Percentiles rank a stretch among this genome's conserved stretches.
These are phyloP conservation scores for Lactarius sp. DNA, from an alignment of 768 basidiomycete genomes.

Conservation along the genomic window DNA sequence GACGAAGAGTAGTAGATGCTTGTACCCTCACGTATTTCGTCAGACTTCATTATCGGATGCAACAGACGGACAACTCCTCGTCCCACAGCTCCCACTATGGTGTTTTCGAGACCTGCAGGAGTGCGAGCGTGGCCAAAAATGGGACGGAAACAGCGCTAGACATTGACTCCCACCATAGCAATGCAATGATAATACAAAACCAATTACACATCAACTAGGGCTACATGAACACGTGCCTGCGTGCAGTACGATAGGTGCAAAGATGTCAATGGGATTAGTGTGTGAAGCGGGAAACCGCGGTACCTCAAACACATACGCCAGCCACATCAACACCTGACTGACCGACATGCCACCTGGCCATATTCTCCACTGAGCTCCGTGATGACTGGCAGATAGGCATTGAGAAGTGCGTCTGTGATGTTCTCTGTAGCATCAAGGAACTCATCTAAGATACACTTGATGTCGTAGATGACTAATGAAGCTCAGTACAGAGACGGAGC, in stretches of 20 bases:
- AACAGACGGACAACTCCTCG: neutral
- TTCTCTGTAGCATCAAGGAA: constrained; percentile 47
- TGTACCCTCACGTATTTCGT: neutral
- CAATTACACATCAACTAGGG: constrained; percentile 22
- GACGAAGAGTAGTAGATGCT: constrained; percentile 45
- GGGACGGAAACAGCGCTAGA: constrained; percentile 12
- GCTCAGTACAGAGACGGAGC: constrained; percentile 3
- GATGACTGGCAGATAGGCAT: constrained; percentile 39
- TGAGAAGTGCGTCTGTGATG: constrained; percentile 44
- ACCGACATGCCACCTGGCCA: constrained; percentile 26
- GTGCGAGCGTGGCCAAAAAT: neutral
- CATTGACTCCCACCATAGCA: constrained; percentile 24
- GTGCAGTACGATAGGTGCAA: constrained; percentile 31
- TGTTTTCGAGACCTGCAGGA: neutral
- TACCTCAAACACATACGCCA: constrained; percentile 26
- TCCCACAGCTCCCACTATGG: too few relatives aligned
- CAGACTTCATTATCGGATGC: neutral
- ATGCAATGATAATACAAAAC: constrained; percentile 28
- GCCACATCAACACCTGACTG: constrained; percentile 24
- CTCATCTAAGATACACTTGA: constrained; percentile 57
- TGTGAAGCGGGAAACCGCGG: constrained; percentile 28
- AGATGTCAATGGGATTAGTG: constrained; percentile 30
- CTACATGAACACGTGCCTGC: constrained; percentile 25
- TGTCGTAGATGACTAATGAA: constrained; percentile 47
- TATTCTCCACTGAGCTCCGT: constrained; percentile 28